phyloP scores from a whole-genome alignment of 768 basidiomycete genomes.

The Panus rudis region DNA sequence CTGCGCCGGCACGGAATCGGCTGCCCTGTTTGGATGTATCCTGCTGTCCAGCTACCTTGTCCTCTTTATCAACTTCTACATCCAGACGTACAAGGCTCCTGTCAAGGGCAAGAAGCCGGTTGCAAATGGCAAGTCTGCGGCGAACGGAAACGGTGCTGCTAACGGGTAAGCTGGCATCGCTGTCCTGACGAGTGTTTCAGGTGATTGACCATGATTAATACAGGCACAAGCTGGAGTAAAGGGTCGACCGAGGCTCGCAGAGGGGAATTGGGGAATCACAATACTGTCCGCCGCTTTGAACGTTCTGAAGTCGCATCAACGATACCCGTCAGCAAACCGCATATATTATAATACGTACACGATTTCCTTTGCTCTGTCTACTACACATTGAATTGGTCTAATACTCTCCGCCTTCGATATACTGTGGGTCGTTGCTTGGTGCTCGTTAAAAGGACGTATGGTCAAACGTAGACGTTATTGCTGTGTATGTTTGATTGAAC shows the following conservation, averaged over 20 bases:
- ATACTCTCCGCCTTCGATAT: too few relatives aligned
- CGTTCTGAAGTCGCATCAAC: too few relatives aligned
- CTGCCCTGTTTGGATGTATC: constrained; percentile 84
- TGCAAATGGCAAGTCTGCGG: constrained; percentile 40
- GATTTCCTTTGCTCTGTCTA: too few relatives aligned
- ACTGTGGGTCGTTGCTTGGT: too few relatives aligned
- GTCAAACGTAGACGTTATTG: too few relatives aligned
- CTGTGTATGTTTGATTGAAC: too few relatives aligned
- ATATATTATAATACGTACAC: too few relatives aligned
- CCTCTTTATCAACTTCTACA: constrained; percentile 94
- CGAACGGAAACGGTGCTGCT: constrained; percentile 37
- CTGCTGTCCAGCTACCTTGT: constrained; percentile 87
- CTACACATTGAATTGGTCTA: too few relatives aligned
- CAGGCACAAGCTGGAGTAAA: constrained; percentile 31
- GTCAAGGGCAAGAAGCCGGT: constrained; percentile 26
- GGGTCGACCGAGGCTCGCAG: not conserved
- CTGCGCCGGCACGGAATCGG: constrained; percentile 84
- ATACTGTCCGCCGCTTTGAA: not conserved
- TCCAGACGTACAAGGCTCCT: constrained; percentile 76
- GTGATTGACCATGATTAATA: constrained; percentile 2
- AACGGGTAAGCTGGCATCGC: constrained; percentile 27
- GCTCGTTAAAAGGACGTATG: too few relatives aligned
- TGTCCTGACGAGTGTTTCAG: not conserved
- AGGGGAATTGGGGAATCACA: not conserved
- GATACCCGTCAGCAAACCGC: too few relatives aligned